Percentiles rank a stretch among this genome's conserved stretches.
phyloP scores from a whole-genome alignment of 257 asterid species.

The Solanum neorickii region DNA sequence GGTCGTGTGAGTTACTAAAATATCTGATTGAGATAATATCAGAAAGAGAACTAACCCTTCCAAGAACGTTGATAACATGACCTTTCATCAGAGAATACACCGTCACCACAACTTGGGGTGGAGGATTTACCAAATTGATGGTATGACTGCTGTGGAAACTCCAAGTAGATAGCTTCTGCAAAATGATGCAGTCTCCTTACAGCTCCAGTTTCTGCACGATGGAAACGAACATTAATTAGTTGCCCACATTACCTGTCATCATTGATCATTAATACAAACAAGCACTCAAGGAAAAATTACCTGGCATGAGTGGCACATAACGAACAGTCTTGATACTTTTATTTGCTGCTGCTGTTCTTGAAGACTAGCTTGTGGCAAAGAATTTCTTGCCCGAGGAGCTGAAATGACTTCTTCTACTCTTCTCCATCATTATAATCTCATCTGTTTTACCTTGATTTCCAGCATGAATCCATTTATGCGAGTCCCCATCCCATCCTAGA shows the following conservation, averaged over 20 bases:
- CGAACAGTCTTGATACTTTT: neutral
- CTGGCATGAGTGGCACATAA: slow-evolving; percentile 8
- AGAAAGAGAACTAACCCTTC: no score
- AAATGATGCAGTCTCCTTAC: neutral
- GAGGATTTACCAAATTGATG: no score
- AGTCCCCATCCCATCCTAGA: neutral
- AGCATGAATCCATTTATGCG: slow-evolving; percentile 7
- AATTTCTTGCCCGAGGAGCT: slow-evolving; percentile 72
- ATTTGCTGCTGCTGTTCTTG: slow-evolving; percentile 22
- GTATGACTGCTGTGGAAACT: no score
- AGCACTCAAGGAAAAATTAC: slow-evolving; percentile 7
- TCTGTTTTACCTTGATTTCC: slow-evolving; percentile 11
- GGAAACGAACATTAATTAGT: neutral
- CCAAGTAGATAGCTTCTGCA: no score
- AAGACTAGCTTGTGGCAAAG: slow-evolving; percentile 28
- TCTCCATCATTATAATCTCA: slow-evolving; percentile 18
- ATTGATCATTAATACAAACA: neutral
- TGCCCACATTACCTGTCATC: neutral
- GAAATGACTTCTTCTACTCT: slow-evolving; percentile 48
- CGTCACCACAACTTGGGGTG: no score
- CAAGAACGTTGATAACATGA: no score
- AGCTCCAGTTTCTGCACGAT: slow-evolving; percentile 28
- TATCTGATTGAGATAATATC: no score
- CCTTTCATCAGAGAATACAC: no score
- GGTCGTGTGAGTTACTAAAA: no score